These are phyloP conservation scores for Podospora comata DNA, from an alignment of 495 filamentous ascomycete species.

Conservation along the genomic window DNA sequence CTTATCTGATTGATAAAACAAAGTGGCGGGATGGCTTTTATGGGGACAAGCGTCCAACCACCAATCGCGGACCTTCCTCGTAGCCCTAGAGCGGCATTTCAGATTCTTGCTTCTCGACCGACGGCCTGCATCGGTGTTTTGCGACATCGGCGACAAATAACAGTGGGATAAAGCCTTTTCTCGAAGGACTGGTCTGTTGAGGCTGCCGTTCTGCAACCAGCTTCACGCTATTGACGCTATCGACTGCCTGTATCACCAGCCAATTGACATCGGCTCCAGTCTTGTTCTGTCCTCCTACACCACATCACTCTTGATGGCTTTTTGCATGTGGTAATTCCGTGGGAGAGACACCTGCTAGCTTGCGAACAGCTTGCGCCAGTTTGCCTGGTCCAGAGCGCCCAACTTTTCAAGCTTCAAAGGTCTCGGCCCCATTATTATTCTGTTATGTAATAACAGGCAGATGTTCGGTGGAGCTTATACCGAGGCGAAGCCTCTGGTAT, in stretches of 20 bases:
- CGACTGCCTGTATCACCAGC: background rate
- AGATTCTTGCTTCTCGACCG: background rate
- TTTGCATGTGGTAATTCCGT: background rate
- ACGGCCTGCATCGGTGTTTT: background rate
- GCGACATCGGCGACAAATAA: background rate
- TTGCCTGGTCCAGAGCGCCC: background rate
- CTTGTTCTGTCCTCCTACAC: background rate
- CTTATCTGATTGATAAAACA: background rate
- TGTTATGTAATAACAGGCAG: background rate
- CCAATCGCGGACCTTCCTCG: background rate
- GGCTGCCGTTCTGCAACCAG: background rate
- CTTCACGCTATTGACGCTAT: slow-evolving; percentile 1
- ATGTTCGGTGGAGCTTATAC: background rate
- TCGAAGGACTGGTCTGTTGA: background rate
- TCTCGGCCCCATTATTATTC: background rate
- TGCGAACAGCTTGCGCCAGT: background rate
- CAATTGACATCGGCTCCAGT: background rate
- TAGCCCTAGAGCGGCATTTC: background rate
- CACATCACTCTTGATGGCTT: background rate
- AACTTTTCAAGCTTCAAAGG: background rate
- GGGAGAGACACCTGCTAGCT: background rate
- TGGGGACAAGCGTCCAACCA: background rate
- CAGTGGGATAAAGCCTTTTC: background rate
- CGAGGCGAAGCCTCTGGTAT: background rate
- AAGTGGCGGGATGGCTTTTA: background rate